phyloP scores from a whole-genome alignment of 371 early-diverging fungal genomes.

The Mucor piriformis region DNA sequence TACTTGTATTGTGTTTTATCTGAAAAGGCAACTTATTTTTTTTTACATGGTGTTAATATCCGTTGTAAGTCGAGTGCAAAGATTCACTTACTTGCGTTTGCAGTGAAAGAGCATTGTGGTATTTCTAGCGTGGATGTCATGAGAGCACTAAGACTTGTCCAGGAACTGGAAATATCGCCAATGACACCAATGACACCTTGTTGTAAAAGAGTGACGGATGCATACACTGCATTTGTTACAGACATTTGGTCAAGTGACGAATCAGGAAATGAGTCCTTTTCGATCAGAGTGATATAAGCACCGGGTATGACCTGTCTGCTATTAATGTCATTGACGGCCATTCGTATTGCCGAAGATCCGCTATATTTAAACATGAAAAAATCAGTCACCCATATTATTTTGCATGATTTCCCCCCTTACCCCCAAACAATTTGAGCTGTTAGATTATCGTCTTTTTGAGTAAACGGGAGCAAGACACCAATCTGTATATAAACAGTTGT shows the following conservation, averaged over 20 bases:
- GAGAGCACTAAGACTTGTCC: conserved; percentile 57
- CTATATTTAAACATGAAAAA: too few relatives aligned
- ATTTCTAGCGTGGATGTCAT: conserved; percentile 57
- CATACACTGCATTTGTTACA: conserved; percentile 62
- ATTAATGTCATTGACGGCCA: conserved; percentile 64
- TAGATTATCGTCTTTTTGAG: conserved; percentile 43
- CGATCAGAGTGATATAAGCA: conserved; percentile 61
- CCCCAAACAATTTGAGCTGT: conserved; percentile 56
- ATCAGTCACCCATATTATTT: too few relatives aligned
- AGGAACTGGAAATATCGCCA: conserved; percentile 57
- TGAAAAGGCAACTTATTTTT: conserved; percentile 40
- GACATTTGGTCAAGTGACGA: conserved; percentile 44
- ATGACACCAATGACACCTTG: conserved; percentile 60
- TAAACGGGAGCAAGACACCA: conserved; percentile 51
- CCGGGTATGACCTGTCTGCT: conserved; percentile 54
- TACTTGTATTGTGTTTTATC: conserved; percentile 48
- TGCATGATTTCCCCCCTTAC: conserved; percentile 27
- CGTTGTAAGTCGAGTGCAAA: too few relatives aligned
- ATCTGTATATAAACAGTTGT: conserved; percentile 27
- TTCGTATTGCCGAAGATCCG: conserved; percentile 64
- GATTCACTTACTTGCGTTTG: conserved; percentile 38
- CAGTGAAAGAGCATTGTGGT: conserved; percentile 60
- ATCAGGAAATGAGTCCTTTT: conserved; percentile 63
- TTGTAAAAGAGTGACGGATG: conserved; percentile 59
- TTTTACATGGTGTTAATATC: background rate